These are phyloP conservation scores for Neodidymelliopsis sp. DNA, from an alignment of 2,329 filamentous ascomycete genomes.

Conservation along the genomic window DNA sequence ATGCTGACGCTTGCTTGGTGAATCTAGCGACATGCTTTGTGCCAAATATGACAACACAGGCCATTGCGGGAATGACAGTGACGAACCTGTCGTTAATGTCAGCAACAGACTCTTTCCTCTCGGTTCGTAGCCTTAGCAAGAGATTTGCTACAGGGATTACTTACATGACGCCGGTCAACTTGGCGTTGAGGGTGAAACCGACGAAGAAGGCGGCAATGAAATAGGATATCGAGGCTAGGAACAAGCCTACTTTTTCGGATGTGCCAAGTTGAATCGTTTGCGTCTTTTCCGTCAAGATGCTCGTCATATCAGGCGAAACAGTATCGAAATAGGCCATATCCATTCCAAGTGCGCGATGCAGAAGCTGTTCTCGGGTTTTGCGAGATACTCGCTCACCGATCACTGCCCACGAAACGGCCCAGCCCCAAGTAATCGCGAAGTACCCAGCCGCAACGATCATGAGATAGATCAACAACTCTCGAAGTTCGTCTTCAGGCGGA, in stretches of 20 bases:
- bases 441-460: slow-evolving; percentile 57
- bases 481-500: slow-evolving; percentile 54
- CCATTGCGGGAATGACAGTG: slow-evolving; percentile 59
- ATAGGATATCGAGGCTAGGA: slow-evolving; percentile 56
- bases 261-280: slow-evolving; percentile 57
- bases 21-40: slow-evolving; percentile 52
- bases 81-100: slow-evolving; percentile 37
- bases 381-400: slow-evolving; percentile 59
- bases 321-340: slow-evolving; percentile 62
- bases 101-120: background rate
- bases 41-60: slow-evolving; percentile 52
- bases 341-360: slow-evolving; percentile 58
- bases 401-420: slow-evolving; percentile 59
- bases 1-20: slow-evolving; percentile 48
- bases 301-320: slow-evolving; percentile 58
- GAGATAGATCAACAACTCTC: slow-evolving; percentile 52
- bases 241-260: slow-evolving; percentile 57
- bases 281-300: slow-evolving; percentile 55
- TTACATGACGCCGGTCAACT: slow-evolving; percentile 52
- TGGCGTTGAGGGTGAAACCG: slow-evolving; percentile 55
- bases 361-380: slow-evolving; percentile 55
- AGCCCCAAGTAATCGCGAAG: slow-evolving; percentile 59
- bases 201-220: slow-evolving; percentile 56
- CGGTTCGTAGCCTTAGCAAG: background rate
- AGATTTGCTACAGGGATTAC: background rate